Conservation (phyloP, 257 asterid genomes). For the Solanum ossicruentum region DNA sequence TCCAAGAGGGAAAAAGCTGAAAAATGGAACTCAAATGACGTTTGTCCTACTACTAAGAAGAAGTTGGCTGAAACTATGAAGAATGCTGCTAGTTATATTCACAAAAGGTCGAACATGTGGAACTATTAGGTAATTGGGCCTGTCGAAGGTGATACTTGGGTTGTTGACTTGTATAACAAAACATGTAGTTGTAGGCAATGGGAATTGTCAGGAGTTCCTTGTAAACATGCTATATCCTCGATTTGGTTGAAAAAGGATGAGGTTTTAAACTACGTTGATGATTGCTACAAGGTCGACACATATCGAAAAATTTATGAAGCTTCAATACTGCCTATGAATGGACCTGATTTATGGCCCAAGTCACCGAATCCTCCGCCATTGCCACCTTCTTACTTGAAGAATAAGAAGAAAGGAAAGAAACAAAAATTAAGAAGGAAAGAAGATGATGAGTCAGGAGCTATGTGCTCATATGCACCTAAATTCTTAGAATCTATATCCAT, state of each 20-base stretch:
- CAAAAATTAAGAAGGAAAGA: background rate
- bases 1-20: background rate
- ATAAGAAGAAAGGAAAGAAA: background rate
- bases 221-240: too few species aligned
- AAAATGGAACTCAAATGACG: background rate
- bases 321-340: background rate
- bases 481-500: too few species aligned
- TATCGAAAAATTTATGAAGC: background rate
- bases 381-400: background rate
- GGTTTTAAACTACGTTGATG: background rate
- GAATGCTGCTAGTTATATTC: too few species aligned
- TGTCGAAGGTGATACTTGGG: too few species aligned
- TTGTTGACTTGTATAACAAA: too few species aligned
- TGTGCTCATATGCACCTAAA: too few species aligned
- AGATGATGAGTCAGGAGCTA: background rate
- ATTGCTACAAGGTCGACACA: background rate
- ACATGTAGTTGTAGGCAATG: too few species aligned
- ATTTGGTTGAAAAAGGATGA: background rate
- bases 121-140: too few species aligned
- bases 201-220: too few species aligned
- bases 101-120: too few species aligned
- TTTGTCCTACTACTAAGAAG: background rate
- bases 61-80: background rate
- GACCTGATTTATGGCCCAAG: background rate
- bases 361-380: background rate